These are phyloP conservation scores for Microbotryum saponariae DNA, from an alignment of 1,284 basidiomycete species.

Conservation along the genomic window DNA sequence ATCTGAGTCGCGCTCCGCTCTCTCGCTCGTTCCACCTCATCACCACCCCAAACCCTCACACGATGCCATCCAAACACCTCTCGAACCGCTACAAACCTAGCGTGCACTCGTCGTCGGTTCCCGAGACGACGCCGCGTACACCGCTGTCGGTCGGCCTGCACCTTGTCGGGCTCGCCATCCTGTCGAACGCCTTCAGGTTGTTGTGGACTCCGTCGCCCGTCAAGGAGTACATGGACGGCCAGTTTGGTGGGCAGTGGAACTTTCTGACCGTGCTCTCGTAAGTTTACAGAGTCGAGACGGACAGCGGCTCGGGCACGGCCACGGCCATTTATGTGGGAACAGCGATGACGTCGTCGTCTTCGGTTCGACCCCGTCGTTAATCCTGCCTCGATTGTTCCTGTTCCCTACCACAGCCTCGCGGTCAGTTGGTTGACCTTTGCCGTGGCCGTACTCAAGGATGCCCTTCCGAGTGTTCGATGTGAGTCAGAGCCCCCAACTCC, in stretches of 20 bases:
- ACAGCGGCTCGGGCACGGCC: too few species aligned
- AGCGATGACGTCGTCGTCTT: not conserved
- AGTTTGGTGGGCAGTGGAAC: conserved; percentile 7
- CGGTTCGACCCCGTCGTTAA: not conserved
- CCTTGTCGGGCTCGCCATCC: conserved; percentile 4
- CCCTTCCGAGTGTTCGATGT: conserved; percentile 10
- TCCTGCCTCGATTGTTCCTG: not conserved
- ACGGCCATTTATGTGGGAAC: too few species aligned
- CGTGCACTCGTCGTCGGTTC: not conserved
- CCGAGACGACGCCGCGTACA: not conserved
- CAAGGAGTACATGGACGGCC: conserved; percentile 3
- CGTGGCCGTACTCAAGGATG: conserved; percentile 21
- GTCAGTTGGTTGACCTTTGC: conserved; percentile 15
- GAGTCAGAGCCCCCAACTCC: not conserved
- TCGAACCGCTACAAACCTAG: too few species aligned
- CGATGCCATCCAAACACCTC: too few species aligned
- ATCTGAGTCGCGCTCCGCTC: too few species aligned
- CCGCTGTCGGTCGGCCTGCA: not conserved
- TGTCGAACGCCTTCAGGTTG: conserved; percentile 1
- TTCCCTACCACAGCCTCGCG: conserved; percentile 8
- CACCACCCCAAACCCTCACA: too few species aligned
- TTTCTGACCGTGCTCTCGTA: conserved; percentile 12
- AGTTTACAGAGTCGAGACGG: not conserved
- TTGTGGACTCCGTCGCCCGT: conserved; percentile 2
- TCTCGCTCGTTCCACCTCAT: too few species aligned